Base-by-base conservation (phyloP, 1,284 basidiomycete genomes). In the Microbotryum lychnidis-dioicae region DNA sequence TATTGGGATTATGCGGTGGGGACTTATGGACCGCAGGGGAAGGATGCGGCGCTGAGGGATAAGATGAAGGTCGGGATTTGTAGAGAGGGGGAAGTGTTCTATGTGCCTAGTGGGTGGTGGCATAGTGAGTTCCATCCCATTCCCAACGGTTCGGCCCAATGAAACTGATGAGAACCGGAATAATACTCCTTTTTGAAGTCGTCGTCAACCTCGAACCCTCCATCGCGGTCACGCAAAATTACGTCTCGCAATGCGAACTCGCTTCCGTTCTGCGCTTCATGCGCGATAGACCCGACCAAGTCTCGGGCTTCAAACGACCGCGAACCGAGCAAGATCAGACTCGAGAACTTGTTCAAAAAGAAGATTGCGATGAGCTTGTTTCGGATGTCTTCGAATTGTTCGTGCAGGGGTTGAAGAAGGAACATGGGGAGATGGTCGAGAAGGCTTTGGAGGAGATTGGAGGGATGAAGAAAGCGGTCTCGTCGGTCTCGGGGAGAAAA, bases 161-260 rank as follows among this genome's bases (percentile, higher is more conserved):
- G 4, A 27, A 27, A 6, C 27, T 27, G 27, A 27, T 27, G 6
- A 27, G 6, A 27, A 27, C 27, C 27, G 27, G 27, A 6, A 27
- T 6, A 27, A 27, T 27, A 27, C 27, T 6, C 27, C 6, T 37
- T 42, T 21, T 14, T 37, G 6, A 53, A 71, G 67, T 74, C 53
- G 74, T 74, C 31, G 65, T 75, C 50, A 74, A 75, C 56, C 65
- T 75, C 33, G 69, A 72, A 33, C 64, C 70, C 16, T 70, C 73
- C 6, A 74, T 78, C 9, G 77, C 77, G 2, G 70, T 79, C 45
- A 79, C 77, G 8, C 77, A 79, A 63, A 79, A 79, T 69, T 78
- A 77, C 69, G 76, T 78, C 29, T 77, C 76, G 4, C 68, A 69
- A 7, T 62, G 70, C n/a, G 77, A 78, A 63, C 69, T 79, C 23